These are phyloP conservation scores for Ceratobasidium sp. DNA, from an alignment of 1,284 basidiomycete species.

Conservation along the genomic window DNA sequence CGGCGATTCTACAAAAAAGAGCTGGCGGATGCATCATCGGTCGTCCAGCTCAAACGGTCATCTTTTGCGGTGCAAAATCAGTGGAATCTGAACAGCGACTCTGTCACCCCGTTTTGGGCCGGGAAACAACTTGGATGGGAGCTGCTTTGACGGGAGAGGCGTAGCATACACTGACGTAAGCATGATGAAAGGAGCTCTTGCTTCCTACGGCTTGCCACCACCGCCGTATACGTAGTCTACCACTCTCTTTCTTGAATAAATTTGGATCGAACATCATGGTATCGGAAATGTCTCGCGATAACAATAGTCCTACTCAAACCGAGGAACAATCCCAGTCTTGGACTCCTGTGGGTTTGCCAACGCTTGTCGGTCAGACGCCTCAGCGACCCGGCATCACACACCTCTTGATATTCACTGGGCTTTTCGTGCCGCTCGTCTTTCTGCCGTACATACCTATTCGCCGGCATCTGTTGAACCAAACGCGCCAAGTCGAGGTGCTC, in stretches of 20 bases:
- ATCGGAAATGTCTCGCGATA: conserved; percentile 9
- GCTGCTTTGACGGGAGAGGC: conserved; percentile 55
- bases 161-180: conserved; percentile 36
- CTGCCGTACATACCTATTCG: conserved; percentile 30
- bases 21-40: conserved; percentile 45
- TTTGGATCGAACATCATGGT: neutral
- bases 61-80: conserved; percentile 60
- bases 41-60: conserved; percentile 54
- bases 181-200: neutral
- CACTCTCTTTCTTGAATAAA: conserved; percentile 6
- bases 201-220: conserved; percentile 24
- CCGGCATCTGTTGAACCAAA: conserved; percentile 20
- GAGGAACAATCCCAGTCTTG: conserved; percentile 20
- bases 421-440: conserved; percentile 34
- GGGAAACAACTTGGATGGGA: conserved; percentile 86
- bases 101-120: conserved; percentile 90
- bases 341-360: conserved; percentile 7
- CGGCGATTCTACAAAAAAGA: conserved; percentile 74
- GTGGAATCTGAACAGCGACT: conserved; percentile 62
- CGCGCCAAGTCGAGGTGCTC: conserved; percentile 34
- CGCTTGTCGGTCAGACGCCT: conserved; percentile 34
- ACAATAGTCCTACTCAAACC: conserved; percentile 7
- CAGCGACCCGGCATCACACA: conserved; percentile 35
- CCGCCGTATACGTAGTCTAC: neutral
- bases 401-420: conserved; percentile 35